phyloP scores from a whole-genome alignment of 768 basidiomycete species.

The Lentinula raphanica region DNA sequence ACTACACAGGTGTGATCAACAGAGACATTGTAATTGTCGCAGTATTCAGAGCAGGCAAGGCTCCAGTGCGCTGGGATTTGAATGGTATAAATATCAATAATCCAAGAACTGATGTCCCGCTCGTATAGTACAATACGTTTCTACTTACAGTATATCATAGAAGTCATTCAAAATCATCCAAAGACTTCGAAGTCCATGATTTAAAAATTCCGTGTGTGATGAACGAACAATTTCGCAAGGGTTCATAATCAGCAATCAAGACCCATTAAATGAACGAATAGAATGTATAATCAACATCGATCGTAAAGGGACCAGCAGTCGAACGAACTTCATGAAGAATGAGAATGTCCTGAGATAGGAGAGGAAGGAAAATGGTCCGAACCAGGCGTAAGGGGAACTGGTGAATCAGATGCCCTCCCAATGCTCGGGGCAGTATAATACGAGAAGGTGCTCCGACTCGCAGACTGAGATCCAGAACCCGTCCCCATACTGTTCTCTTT shows the following conservation, averaged over 20 bases:
- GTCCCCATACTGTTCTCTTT: constrained; percentile 4
- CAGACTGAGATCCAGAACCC: neutral
- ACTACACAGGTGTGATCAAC: no score
- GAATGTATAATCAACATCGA: no score
- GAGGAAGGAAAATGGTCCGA: neutral
- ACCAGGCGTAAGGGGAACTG: neutral
- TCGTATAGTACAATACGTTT: neutral
- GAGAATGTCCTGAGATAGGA: neutral
- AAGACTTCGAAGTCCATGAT: neutral
- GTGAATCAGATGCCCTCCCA: neutral
- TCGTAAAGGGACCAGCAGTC: no score
- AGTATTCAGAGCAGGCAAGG: no score
- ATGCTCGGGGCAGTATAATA: neutral
- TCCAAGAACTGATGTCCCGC: neutral
- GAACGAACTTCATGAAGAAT: neutral
- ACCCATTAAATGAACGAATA: neutral
- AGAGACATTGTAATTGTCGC: no score
- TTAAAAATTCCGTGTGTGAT: neutral
- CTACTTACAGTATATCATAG: neutral
- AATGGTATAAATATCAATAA: no score
- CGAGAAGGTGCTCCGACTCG: neutral
- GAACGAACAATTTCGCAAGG: no score
- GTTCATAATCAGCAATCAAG: no score
- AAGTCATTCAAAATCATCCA: neutral
- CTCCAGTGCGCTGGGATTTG: no score